Percentiles rank a stretch among this genome's conserved stretches.
These are phyloP conservation scores for Epipyxis sp. DNA, from an alignment of 108 stramenopile species.

Conservation along the genomic window DNA sequence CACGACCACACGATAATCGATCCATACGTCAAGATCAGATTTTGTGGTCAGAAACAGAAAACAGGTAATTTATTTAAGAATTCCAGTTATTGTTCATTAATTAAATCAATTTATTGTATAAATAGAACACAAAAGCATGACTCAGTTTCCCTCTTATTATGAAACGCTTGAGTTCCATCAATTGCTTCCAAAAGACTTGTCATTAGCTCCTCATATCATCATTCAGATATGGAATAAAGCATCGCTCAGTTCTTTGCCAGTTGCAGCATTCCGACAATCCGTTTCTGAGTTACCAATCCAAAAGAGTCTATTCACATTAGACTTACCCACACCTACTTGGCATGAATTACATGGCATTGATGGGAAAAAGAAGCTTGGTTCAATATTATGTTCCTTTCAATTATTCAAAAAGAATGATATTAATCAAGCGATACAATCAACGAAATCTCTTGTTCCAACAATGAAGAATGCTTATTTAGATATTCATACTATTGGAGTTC, in stretches of 20 bases:
- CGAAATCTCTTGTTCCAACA: background rate
- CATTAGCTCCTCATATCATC: background rate
- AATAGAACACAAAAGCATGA: too few species aligned
- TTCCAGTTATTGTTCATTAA: too few species aligned
- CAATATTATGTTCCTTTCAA: background rate
- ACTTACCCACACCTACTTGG: background rate
- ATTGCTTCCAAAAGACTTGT: background rate
- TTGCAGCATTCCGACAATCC: background rate
- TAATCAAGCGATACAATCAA: background rate
- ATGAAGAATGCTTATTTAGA: background rate
- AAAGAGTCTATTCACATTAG: background rate
- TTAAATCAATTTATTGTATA: too few species aligned
- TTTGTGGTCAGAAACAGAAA: background rate
- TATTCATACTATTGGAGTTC: background rate
- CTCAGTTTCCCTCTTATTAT: background rate
- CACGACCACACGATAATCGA: background rate
- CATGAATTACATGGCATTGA: background rate
- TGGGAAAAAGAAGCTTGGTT: background rate
- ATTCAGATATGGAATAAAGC: background rate
- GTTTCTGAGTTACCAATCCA: background rate
- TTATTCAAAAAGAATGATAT: background rate
- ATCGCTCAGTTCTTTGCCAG: background rate
- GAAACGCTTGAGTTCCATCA: background rate
- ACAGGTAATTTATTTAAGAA: background rate
- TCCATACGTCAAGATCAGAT: constrained; percentile 1